Evolutionary conservation across 2,329 filamentous ascomycete species (phyloP).

Genomic region (Talaromyces atroroseus): DNA sequence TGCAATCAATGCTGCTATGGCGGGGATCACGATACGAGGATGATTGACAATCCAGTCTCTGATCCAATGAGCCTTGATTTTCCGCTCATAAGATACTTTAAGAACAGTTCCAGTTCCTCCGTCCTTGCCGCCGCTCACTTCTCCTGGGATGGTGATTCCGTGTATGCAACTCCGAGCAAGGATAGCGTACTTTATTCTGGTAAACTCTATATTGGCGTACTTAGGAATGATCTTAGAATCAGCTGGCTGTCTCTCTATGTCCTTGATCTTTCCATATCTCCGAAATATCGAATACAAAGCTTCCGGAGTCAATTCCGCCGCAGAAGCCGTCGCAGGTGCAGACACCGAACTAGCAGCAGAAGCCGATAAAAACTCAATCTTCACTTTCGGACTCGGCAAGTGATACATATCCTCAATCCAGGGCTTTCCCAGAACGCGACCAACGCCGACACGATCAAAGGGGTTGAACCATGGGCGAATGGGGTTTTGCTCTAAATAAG

Average conservation of each 20-base stretch:
- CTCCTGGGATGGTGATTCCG: constrained; percentile 65
- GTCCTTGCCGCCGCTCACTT: constrained; percentile 63
- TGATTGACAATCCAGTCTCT: constrained; percentile 85
- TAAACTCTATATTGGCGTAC: constrained; percentile 75
- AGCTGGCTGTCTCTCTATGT: constrained; percentile 74
- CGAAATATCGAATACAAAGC: constrained; percentile 81
- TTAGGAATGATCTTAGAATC: constrained; percentile 81
- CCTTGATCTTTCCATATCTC: constrained; percentile 80
- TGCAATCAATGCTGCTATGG: constrained; percentile 73
- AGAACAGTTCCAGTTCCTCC: constrained; percentile 71
- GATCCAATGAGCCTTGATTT: constrained; percentile 69
- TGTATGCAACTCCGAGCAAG: constrained; percentile 93
- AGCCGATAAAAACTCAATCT: constrained; percentile 76
- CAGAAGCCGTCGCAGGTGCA: constrained; percentile 48
- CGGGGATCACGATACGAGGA: constrained; percentile 79
- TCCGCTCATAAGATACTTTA: constrained; percentile 76
- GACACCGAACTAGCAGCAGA: constrained; percentile 52
- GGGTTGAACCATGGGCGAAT: constrained; percentile 90
- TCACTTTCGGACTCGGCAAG: constrained; percentile 68
- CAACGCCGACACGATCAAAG: constrained; percentile 63
- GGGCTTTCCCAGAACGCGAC: constrained; percentile 73
- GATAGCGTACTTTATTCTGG: constrained; percentile 66
- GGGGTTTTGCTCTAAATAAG: constrained; percentile 62
- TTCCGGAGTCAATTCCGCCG: constrained; percentile 78
- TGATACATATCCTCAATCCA: constrained; percentile 93